phyloP scores from a whole-genome alignment of 202 grass and related monocot genomes.

The Brachypodium distachyon region DNA sequence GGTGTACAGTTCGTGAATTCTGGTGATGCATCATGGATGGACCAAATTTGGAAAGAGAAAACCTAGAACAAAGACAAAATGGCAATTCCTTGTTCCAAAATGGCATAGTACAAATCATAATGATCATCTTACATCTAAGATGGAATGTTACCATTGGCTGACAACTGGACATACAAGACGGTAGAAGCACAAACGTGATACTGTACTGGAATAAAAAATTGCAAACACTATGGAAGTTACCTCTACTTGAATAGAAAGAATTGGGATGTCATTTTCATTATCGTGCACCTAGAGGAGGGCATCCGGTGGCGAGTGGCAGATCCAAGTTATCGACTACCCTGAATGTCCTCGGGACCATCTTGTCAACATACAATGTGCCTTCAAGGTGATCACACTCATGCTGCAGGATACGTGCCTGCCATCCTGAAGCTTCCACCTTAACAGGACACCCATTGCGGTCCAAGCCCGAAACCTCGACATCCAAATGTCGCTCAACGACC shows the following conservation, averaged over 20 bases:
- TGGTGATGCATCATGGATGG: no score
- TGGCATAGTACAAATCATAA: neutral
- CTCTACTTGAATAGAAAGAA: neutral
- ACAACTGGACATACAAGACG: neutral
- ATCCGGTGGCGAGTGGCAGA: constrained; percentile 61
- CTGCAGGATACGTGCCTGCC: constrained; percentile 91
- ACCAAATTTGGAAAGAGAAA: neutral
- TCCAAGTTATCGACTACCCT: constrained; percentile 74
- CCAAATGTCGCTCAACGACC: constrained; percentile 66
- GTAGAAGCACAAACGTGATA: neutral
- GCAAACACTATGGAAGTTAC: constrained; percentile 2
- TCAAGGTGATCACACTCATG: constrained; percentile 97
- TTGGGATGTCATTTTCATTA: constrained; percentile 12
- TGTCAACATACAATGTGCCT: constrained; percentile 87
- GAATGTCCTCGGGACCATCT: constrained; percentile 85
- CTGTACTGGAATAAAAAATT: neutral
- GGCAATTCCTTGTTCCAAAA: neutral
- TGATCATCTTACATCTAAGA: neutral
- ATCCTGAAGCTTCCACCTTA: constrained; percentile 76
- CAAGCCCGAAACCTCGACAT: constrained; percentile 88
- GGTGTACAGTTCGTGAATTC: neutral
- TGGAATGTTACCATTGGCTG: neutral
- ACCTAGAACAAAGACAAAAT: neutral
- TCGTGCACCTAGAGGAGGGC: constrained; percentile 53
- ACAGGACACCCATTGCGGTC: constrained; percentile 54